Evolutionary conservation across 192 early-diverging fungal species (phyloP), one percentile per base, ranked within the genome.

Genomic region (Rhizophagus prolifer): DNA sequence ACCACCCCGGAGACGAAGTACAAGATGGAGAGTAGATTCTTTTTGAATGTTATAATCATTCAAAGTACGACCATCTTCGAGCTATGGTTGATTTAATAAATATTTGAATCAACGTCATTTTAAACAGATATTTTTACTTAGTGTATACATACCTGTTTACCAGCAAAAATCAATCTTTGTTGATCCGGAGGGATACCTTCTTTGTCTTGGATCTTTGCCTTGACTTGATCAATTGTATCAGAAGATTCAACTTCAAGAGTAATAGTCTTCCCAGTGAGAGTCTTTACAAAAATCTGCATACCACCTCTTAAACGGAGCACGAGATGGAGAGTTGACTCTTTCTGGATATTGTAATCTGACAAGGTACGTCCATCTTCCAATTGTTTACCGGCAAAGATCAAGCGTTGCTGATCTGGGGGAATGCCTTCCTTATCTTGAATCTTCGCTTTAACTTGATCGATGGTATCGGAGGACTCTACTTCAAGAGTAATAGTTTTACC

Each of bases 181-280:
- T 54, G 50, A 21, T 54, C 50, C 19, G 50, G 50, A 19, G 50
- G 50, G 50, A 54, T 54, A 21, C 50, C 50, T 54, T 54, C 50
- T 19, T 54, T 54, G 16, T 54, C 50, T 54, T 54, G 50, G 4
- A 54, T 54, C 19, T 54, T 54, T 16, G 50, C 19, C 50, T 54
- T 54, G 16, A 54, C 50, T 21, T 54, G 50, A 21, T 54, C 50
- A 54, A 54, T 21, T 21, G 50, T 54, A 7, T 54, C 50, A 7
- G 50, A 21, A 16, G 50, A 54, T 54, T 54, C 50, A 54, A 54
- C 50, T n/a, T 54, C 50, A 44, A 97, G 85, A 76, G 96, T 97
- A 86, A 97, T 95, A 82, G 96, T 97, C 90, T 96, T 97, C 76
- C 50, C 96, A 41, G 96, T 97, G 9, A 97, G 86, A 44, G 94